Base-by-base conservation (phyloP, 208 protist species). In the Trypanosoma melophagium region DNA sequence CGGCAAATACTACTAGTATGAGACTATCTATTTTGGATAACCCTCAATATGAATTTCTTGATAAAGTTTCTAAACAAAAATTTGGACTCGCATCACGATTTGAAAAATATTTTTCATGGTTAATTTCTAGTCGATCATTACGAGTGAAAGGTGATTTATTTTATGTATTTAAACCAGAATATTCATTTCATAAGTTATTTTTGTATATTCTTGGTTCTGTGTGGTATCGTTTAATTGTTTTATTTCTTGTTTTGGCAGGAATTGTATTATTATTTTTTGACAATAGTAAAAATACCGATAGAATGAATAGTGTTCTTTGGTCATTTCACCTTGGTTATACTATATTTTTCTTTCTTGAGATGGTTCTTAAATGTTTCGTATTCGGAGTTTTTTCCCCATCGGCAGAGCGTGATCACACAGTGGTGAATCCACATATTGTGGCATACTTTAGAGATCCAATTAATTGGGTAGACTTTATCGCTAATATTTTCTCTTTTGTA, bases 261-360 rank as follows among this genome's bases (percentile, higher is more conserved):
- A 67, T 77, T 28, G 58, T 88, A 0, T 59, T 74, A 2, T 80
- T 96, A 14, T 81, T 90, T 42, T 83, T 92, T 47, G 84, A 92
- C 60, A 52, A 71, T 8, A 28, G 42, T 35, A 55, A 79, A 7
- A 35, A 35, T 35, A 35, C 28, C 28, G 3, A 5, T 35, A 7
- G 28, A 5, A 35, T 35, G 5, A 35, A 35, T 35, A 35, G 5
- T 35, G 28, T 5, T 7, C 63, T 87, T 16, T 25, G 58, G 16
- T 16, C 25, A 1, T 22, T 77, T 47, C 83, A 88, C 74, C 62
- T 86, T 24, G 70, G 74, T 9, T 91, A 83, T 70, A 69, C 77
- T 1, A 57, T 70, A 14, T 52, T 96, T 21, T 88, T 88, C n/a
- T 65, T 58, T 10, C 17, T 60, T 16, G 86, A 92, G 47, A 87